Base-by-base conservation (phyloP, 805 yeast genomes). In the Hanseniaspora thailandica region DNA sequence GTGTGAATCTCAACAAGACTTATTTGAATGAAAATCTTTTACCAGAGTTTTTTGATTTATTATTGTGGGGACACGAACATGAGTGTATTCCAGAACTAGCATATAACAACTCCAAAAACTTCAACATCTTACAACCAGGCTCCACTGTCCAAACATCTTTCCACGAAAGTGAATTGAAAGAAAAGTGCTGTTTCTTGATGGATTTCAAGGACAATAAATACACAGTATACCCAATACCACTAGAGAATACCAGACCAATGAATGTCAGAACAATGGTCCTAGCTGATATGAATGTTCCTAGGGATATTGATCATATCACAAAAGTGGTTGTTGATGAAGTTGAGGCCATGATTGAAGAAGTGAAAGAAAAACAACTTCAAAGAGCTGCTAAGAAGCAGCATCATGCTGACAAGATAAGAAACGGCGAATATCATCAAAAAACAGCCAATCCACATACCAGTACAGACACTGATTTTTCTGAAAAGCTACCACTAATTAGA, bases 51-150 rank as follows among this genome's bases (percentile, higher is more conserved):
- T 61, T 93, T 45, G 88, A 93, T 62, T 71, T 90, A 54, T 81
- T 93, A 0, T 69, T 89, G 1, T 93, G 98, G 98, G 98, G 98
- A 17, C 98, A 93, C 66, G 98, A 93, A 64, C 98, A 93, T 66
- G 97, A 93, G 63, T 87, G 97, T 62, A 74, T 82, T 4, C 86
- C 90, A 0, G 78, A 77, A 55, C 79, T 95, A 0, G 75, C 72
- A 1, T 71, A 71, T 44, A 82, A 83, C 60, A 61, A 69, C 1
- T 56, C 61, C 4, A 76, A 75, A 55, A 83, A 82, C 1, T 87
- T 90, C 62, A 79, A 79, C 53, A 87, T 88, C 0, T 71, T 93
- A 36, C 96, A 88, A 63, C 93, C 96, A 0, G 98, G 98, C 0
- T 86, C 96, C 1, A 84, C 96, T 0, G 84, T 93, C 17, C 97